Base-by-base conservation (phyloP, 805 yeast species). In the Kuraishia molischiana region DNA sequence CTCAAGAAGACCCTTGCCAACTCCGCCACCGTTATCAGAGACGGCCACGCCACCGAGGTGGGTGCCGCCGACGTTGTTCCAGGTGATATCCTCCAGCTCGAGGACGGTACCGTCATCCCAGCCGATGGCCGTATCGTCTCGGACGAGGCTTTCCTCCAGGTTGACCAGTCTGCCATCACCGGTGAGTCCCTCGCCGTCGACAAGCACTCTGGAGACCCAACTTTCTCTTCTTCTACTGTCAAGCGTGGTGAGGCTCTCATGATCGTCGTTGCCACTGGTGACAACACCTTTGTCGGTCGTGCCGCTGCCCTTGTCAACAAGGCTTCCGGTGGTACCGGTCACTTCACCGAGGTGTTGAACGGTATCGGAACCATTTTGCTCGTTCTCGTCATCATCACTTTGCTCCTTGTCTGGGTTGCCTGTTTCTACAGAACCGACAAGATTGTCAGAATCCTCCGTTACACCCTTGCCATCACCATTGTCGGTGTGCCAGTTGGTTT, bases 401-500 rank as follows among this genome's bases (percentile, higher is more conserved):
- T 87, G 61, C 69, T 87, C 60, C 72, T 85, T 53, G 94, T 87
- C 60, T 87, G 95, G 96, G 72, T 74, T 59, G 87, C 95, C 63
- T 72, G 85, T 69, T 86, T 87, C 89, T 87, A 87, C 82, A 79
- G 96, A 72, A 74, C 95, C 53, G 78, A 76, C 62, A 74, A 69
- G 62, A 85, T 87, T 62, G 95, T 87, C 58, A 70, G 79, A 54
- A 84, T 87, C 69, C 74, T 87, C 65, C 77, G 95, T 72, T 84
- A 79, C 81, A 82, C 95, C 54, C 72, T 87, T 62, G 96, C 95
- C 53, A 86, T 87, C 66, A 87, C 95, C 72, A 85, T 87, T 68
- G 81, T 87, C 55, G 96, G 96, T 81, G 96, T 87, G 54, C 96
- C 96, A 64, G 96, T 87, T 52, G 96, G 96, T 83, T 79, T 87